Conservation (phyloP, 2,329 filamentous ascomycete species). For the Aspergillus sp. region DNA sequence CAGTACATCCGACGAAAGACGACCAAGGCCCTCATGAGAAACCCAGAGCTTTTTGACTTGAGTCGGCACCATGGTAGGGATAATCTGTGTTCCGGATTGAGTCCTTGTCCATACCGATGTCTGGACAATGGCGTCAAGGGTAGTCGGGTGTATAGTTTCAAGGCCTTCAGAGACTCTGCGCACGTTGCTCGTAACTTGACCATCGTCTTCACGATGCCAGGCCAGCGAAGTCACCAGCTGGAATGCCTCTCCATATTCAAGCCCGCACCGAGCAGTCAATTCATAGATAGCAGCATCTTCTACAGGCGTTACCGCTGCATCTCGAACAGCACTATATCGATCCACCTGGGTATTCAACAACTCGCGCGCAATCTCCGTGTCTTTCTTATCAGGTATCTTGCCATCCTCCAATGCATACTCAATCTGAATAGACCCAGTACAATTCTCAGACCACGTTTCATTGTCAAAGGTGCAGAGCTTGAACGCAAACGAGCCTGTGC, state of each 20-base stretch:
- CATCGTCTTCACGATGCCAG: neutral
- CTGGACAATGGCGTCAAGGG: constrained; percentile 12
- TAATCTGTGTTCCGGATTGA: neutral
- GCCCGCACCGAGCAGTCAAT: neutral
- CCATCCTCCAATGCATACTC: neutral
- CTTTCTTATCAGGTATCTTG: neutral
- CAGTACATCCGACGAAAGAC: neutral
- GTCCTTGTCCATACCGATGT: neutral
- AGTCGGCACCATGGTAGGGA: neutral
- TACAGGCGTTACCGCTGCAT: neutral
- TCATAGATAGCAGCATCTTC: neutral
- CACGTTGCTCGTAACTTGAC: neutral
- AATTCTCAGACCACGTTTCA: neutral
- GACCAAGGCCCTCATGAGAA: neutral
- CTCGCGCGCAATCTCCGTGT: neutral
- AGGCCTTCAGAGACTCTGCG: neutral
- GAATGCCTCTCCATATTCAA: neutral
- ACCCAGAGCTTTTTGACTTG: neutral
- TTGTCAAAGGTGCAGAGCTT: neutral
- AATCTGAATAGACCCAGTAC: neutral
- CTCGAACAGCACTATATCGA: neutral
- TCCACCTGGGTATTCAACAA: neutral
- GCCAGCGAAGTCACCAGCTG: neutral
- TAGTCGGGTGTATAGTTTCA: constrained; percentile 13
- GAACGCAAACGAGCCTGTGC: neutral